phyloP scores from a whole-genome alignment of 345 rosid genomes.

The Salix brachista region DNA sequence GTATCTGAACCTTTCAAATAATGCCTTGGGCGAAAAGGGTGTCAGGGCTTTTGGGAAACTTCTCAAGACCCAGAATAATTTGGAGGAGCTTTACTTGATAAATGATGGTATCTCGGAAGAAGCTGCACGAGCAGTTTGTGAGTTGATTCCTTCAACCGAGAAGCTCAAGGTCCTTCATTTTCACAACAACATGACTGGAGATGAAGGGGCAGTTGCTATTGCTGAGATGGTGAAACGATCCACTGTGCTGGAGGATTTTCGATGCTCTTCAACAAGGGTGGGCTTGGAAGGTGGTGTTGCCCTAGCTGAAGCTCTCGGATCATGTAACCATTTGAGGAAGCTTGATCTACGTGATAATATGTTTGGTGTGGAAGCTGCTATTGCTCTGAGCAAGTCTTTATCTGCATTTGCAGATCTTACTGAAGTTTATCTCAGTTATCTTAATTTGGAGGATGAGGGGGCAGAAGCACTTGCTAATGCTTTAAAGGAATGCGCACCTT shows the following conservation, averaged over 20 bases:
- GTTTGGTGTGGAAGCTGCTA: slow-evolving; percentile 78
- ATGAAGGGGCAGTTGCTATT: slow-evolving; percentile 78
- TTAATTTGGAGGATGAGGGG: slow-evolving; percentile 85
- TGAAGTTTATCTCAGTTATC: slow-evolving; percentile 74
- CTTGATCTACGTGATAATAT: slow-evolving; percentile 91
- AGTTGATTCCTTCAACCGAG: slow-evolving; percentile 77
- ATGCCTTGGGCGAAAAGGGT: slow-evolving; percentile 94
- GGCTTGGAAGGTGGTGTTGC: slow-evolving; percentile 74
- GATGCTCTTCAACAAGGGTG: slow-evolving; percentile 88
- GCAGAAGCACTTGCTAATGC: slow-evolving; percentile 59
- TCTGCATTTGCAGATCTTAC: slow-evolving; percentile 48
- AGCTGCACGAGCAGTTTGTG: slow-evolving; percentile 76
- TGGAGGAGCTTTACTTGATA: slow-evolving; percentile 82
- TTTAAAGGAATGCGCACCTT: slow-evolving; percentile 65
- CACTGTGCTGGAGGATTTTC: slow-evolving; percentile 58
- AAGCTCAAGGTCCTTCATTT: slow-evolving; percentile 78
- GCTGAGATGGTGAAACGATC: slow-evolving; percentile 70
- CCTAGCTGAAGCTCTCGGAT: slow-evolving; percentile 67
- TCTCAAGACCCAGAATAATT: slow-evolving; percentile 56
- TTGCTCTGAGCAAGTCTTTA: slow-evolving; percentile 65
- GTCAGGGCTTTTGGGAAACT: slow-evolving; percentile 76
- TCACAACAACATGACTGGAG: slow-evolving; percentile 94
- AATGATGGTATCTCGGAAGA: slow-evolving; percentile 93
- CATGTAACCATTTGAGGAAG: slow-evolving; percentile 57
- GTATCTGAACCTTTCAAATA: slow-evolving; percentile 74